Evolutionary conservation across 345 rosid genomes (phyloP), one percentile per base, ranked within the genome.

Genomic region (Acer negundo): DNA sequence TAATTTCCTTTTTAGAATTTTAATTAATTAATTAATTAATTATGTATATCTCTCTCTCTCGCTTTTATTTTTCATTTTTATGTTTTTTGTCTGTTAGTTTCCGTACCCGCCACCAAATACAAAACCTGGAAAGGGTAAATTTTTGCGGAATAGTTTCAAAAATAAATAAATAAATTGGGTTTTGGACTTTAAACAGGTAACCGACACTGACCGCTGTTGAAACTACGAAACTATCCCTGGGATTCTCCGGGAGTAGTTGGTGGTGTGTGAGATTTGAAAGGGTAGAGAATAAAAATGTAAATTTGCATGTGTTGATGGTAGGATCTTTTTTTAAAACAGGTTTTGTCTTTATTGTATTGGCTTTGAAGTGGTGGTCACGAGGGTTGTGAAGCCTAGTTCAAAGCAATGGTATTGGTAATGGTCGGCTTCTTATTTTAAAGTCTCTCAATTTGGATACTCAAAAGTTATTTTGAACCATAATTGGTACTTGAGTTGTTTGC

Each of bases 61-160:
- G 3, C 35, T 31, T n/a, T n/a, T n/a, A n/a, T n/a, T n/a, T n/a
- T n/a, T n/a, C n/a, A 6, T 44, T 0, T 68, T 7, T 73, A 28
- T 28, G 31, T 24, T 44, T 12, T 44, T 7, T 12, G 62, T 7
- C 40, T 47, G 77, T 65, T 71, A 53, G 62, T 53, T 67, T 62
- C 35, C 65, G 53, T 61, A 65, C 83, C 84, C 83, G 84, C 85
- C 80, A 73, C 85, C 80, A 73, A 80, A 78, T 59, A 17, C 69
- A 82, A 61, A 67, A 63, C n/a, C 76, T 10, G 69, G 17, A 24
- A 79, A 79, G 16, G 63, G 47, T 73, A 55, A 55, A 63, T 49
- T 64, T 62, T 62, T 73, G 78, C 80, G 80, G 78, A 82, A 77
- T 70, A 17, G 38, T 44, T 71, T 28, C 13, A 63, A 35, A 35